phyloP scores from a whole-genome alignment of 345 rosid genomes.

The Toxicodendron radicans region DNA sequence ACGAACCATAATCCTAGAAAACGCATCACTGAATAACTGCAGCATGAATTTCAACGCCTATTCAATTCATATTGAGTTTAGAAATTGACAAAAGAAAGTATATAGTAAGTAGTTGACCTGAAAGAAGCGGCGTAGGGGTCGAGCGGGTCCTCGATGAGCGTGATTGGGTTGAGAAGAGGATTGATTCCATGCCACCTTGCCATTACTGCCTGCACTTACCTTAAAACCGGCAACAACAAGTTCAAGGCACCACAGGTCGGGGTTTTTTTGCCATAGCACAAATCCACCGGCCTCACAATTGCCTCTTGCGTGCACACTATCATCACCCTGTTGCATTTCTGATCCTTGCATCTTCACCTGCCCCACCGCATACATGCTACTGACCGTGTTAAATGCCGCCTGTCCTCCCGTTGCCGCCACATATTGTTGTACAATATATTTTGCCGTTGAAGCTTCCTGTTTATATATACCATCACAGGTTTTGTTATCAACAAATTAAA shows the following conservation, averaged over 20 bases:
- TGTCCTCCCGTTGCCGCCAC: conserved; percentile 85
- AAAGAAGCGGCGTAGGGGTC: conserved; percentile 87
- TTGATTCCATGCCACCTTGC: conserved; percentile 91
- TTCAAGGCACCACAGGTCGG: conserved; percentile 84
- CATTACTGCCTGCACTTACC: conserved; percentile 88
- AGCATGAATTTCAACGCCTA: too few relatives aligned
- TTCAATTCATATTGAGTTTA: too few relatives aligned
- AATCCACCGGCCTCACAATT: conserved; percentile 81
- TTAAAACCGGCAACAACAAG: conserved; percentile 84
- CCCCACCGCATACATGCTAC: conserved; percentile 86
- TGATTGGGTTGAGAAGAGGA: conserved; percentile 78
- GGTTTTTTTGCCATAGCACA: conserved; percentile 91
- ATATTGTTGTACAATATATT: conserved; percentile 82
- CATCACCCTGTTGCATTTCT: conserved; percentile 64
- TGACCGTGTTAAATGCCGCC: conserved; percentile 50
- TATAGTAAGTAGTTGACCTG: conserved; percentile 46
- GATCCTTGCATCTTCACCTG: conserved; percentile 84
- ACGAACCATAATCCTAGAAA: too few relatives aligned
- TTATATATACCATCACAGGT: neutral
- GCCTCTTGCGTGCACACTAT: conserved; percentile 45
- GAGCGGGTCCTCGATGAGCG: conserved; percentile 79
- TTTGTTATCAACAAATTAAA: neutral
- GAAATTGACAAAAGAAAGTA: neutral
- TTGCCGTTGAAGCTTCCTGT: conserved; percentile 84
- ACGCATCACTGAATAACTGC: too few relatives aligned